Evolutionary conservation across 805 yeast species (phyloP), one percentile per base, ranked within the genome.

Genomic region (Scheffersomyces stipitis): DNA sequence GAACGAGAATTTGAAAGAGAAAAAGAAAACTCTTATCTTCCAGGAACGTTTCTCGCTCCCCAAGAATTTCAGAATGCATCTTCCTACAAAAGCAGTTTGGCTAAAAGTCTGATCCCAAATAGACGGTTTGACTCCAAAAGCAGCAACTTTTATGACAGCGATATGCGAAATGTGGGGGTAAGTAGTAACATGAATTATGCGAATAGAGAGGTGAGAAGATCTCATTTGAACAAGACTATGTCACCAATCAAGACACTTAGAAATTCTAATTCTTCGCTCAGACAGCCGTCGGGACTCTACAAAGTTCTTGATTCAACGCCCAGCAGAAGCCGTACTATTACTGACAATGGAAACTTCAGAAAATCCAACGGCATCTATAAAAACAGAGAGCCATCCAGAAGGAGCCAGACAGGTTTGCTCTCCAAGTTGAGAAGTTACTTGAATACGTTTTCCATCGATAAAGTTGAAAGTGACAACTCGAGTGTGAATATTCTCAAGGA

Each of bases 401-500:
- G 17, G 6, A 22, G 16, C 4, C 16, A 27, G 7, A 43, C 45
- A 20, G 24, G 24, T 7, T 26, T 16, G 8, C 44, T 13, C 38
- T 41, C 37, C 3, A 38, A 44, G 27, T 36, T 52, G 18, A 30
- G 48, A 23, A 35, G 33, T 4, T 45, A 46, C 30, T 36, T 51
- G 26, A 42, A 41, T 8, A 42, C 27, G 1, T 43, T 46, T 23
- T 37, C 31, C 33, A 37, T 52, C 23, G 43, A 44, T 5, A 38
- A 34, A 13, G 22, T 34, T 26, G 53, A 45, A 12, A 18, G 37
- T 8, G 48, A 42, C n/a, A 45, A 45, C 15, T 30, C 36, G 6
- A 45, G 45, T 30, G 44, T 52, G 9, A 35, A 44, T 8, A 29
- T 26, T 8, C 38, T 56, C 23, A 43, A 41, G 20, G 31, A 40